Evolutionary conservation across 1,284 basidiomycete species (phyloP).

Genomic region (Fistulinella cinereoalba): DNA sequence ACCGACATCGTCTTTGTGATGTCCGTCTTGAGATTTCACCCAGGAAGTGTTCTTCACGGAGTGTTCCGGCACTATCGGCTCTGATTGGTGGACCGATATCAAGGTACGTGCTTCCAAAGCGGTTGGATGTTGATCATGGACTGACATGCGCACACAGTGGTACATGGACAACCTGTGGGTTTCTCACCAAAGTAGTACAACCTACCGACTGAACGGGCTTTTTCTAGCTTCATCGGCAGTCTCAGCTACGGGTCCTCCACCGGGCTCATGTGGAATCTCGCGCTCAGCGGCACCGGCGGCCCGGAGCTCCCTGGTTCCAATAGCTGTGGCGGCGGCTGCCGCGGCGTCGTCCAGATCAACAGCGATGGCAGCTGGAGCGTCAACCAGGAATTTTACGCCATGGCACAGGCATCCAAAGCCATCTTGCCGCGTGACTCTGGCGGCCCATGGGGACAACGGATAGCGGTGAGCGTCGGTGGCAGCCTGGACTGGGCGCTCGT

Average conservation of each 20-base stretch:
- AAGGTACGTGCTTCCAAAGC: slow-evolving; percentile 46
- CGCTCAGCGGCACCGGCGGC: slow-evolving; percentile 56
- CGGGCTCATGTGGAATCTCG: slow-evolving; percentile 74
- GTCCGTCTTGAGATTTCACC: background rate
- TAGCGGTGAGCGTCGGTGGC: slow-evolving; percentile 61
- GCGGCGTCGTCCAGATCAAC: slow-evolving; percentile 64
- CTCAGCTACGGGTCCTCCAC: slow-evolving; percentile 45
- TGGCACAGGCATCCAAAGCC: slow-evolving; percentile 73
- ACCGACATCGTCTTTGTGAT: background rate
- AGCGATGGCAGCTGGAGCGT: slow-evolving; percentile 57
- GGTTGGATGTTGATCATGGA: background rate
- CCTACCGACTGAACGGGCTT: background rate
- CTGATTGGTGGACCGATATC: slow-evolving; percentile 78
- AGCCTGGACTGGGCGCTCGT: slow-evolving; percentile 54
- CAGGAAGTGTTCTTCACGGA: slow-evolving; percentile 52
- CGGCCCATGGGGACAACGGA: slow-evolving; percentile 66
- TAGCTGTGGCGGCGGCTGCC: slow-evolving; percentile 63
- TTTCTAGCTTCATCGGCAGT: slow-evolving; percentile 43
- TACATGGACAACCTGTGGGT: slow-evolving; percentile 69
- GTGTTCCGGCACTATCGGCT: slow-evolving; percentile 48
- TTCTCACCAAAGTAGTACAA: no score
- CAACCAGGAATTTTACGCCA: slow-evolving; percentile 74
- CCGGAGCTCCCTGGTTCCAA: slow-evolving; percentile 62
- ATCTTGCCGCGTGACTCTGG: slow-evolving; percentile 63
- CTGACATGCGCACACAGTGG: slow-evolving; percentile 46